Evolutionary conservation across 2,329 filamentous ascomycete genomes (phyloP).

Genomic region (Diplocarpon rosae): DNA sequence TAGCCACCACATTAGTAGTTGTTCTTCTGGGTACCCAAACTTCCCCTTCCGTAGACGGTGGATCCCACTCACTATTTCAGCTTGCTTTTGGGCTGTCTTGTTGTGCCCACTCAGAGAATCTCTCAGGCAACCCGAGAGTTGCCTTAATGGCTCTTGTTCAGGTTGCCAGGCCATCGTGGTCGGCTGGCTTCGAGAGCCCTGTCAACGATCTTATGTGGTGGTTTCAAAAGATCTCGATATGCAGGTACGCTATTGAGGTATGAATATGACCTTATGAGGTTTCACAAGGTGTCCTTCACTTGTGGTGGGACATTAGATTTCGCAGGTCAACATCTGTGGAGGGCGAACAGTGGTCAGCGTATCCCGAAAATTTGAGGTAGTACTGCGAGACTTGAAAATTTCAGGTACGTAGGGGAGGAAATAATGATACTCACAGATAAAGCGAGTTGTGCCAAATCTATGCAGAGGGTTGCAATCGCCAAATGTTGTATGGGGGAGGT

Average conservation of each 20-base stretch:
- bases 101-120: conserved; percentile 85
- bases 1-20: conserved; percentile 4
- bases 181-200: conserved; percentile 15
- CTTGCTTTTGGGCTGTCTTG: conserved; percentile 72
- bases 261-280: conserved; percentile 17
- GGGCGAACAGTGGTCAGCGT: conserved; percentile 5
- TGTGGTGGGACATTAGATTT: conserved; percentile 24
- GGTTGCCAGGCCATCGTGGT: conserved; percentile 82
- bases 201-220: conserved; percentile 11
- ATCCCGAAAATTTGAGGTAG: neutral
- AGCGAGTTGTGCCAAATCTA: neutral
- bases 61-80: conserved; percentile 60
- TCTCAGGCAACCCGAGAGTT: conserved; percentile 79
- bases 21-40: neutral
- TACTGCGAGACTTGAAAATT: neutral
- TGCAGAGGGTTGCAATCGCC: neutral
- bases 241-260: conserved; percentile 22
- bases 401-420: neutral
- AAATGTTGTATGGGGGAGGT: conserved; percentile 2
- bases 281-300: conserved; percentile 23
- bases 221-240: conserved; percentile 20
- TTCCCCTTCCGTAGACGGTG: neutral
- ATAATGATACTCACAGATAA: neutral
- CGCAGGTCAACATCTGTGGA: conserved; percentile 21
- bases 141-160: conserved; percentile 71